These are phyloP conservation scores for Wickerhamiella parazyma DNA, from an alignment of 805 yeast species.

Conservation along the genomic window DNA sequence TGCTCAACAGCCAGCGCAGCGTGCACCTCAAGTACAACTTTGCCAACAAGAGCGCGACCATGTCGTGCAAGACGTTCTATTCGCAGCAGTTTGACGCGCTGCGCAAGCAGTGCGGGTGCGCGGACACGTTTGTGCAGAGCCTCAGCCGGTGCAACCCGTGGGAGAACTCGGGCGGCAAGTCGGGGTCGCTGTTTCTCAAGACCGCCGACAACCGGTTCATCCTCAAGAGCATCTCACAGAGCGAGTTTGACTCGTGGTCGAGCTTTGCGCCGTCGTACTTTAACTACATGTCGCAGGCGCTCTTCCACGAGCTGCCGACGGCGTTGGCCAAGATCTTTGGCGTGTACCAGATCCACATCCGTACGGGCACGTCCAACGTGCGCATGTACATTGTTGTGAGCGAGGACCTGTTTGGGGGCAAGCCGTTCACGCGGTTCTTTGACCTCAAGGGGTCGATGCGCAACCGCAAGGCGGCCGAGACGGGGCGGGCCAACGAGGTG, in stretches of 20 bases:
- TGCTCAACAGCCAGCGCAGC: slow-evolving; percentile 69
- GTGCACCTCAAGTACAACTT: slow-evolving; percentile 88
- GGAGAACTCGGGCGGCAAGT: slow-evolving; percentile 94
- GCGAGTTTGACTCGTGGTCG: slow-evolving; percentile 85
- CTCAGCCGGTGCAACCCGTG: slow-evolving; percentile 86
- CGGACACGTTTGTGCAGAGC: slow-evolving; percentile 69
- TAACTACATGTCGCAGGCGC: slow-evolving; percentile 87
- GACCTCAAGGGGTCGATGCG: slow-evolving; percentile 98
- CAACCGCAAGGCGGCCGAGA: slow-evolving; percentile 89
- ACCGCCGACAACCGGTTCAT: slow-evolving; percentile 83
- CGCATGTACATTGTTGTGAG: slow-evolving; percentile 85
- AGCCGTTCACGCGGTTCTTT: slow-evolving; percentile 70
- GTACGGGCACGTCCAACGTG: slow-evolving; percentile 57
- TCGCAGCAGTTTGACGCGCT: slow-evolving; percentile 96
- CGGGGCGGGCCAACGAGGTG: slow-evolving; percentile 91
- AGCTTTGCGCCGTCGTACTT: slow-evolving; percentile 94
- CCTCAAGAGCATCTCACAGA: slow-evolving; percentile 73
- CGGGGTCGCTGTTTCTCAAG: slow-evolving; percentile 87
- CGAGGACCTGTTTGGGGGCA: slow-evolving; percentile 87
- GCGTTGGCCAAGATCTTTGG: slow-evolving; percentile 93
- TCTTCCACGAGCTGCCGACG: slow-evolving; percentile 89
- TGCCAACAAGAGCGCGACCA: slow-evolving; percentile 65
- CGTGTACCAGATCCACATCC: slow-evolving; percentile 82
- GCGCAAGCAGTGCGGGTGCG: slow-evolving; percentile 67
- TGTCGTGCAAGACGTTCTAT: slow-evolving; percentile 88